Evolutionary conservation across 2,329 filamentous ascomycete genomes (phyloP).

Genomic region (Talaromyces sp.): DNA sequence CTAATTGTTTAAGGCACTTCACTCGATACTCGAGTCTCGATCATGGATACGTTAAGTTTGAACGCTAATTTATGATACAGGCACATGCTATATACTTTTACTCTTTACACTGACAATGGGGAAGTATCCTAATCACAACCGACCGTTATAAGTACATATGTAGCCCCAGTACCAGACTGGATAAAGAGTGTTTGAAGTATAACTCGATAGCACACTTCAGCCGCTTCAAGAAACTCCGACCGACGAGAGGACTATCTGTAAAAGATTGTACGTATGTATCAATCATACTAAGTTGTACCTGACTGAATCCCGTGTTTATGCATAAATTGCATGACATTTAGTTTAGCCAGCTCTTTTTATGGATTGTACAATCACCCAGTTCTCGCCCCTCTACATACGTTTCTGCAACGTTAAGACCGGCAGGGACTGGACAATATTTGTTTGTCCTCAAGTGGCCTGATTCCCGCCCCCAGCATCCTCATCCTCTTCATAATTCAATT

Average conservation of each 20-base stretch:
- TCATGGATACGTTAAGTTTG: background rate
- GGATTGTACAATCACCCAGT: no score
- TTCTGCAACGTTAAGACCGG: no score
- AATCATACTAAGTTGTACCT: background rate
- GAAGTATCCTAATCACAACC: background rate
- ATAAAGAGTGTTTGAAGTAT: background rate
- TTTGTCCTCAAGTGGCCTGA: background rate
- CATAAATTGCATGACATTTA: no score
- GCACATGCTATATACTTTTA: background rate
- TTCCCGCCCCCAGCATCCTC: slow-evolving; percentile 1
- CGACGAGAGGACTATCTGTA: background rate
- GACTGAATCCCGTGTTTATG: background rate
- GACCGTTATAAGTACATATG: background rate
- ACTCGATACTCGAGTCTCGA: background rate
- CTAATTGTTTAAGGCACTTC: background rate
- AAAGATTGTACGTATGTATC: background rate
- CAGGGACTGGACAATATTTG: no score
- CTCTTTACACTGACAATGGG: background rate
- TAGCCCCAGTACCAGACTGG: background rate
- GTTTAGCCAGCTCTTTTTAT: no score
- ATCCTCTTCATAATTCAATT: no score
- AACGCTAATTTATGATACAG: background rate
- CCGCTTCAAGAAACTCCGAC: background rate
- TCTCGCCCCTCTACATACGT: no score
- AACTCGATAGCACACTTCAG: background rate